A percentile compares a stretch with the other conserved stretches of the same genome.
Conservation (phyloP, 1,284 basidiomycete genomes). For the Marasmius fiardii region DNA sequence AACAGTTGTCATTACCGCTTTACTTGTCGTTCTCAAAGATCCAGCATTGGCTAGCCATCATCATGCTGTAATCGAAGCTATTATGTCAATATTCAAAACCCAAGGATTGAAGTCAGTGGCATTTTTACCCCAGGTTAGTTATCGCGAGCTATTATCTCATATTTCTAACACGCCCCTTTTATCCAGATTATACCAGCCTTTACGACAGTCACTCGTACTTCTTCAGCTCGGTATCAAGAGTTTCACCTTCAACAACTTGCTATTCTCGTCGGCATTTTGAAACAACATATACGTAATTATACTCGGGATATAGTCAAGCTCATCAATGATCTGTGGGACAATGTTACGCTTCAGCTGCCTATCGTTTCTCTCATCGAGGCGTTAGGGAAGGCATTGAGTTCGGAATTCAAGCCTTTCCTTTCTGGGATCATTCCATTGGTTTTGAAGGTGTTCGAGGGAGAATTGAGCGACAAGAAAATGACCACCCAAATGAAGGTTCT, state of each 20-base stretch:
- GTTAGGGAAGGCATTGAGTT: constrained; percentile 92
- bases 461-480: constrained; percentile 75
- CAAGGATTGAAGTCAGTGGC: constrained; percentile 96
- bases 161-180: constrained; percentile 11
- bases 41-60: constrained; percentile 84
- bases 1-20: constrained; percentile 89
- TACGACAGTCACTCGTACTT: constrained; percentile 82
- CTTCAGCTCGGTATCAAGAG: constrained; percentile 82
- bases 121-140: constrained; percentile 85
- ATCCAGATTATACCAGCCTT: constrained; percentile 96
- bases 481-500: constrained; percentile 89
- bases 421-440: constrained; percentile 90
- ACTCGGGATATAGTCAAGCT: constrained; percentile 81
- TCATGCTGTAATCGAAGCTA: constrained; percentile 93
- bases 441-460: constrained; percentile 88
- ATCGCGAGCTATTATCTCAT: background rate
- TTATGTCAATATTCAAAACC: constrained; percentile 99
- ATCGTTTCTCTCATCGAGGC: constrained; percentile 94
- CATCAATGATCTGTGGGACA: constrained; percentile 90
- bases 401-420: constrained; percentile 98
- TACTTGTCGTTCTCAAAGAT: constrained; percentile 89
- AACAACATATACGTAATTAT: constrained; percentile 95
- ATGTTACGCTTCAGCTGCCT: constrained; percentile 82
- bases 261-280: constrained; percentile 95
- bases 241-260: constrained; percentile 97